Evolutionary conservation across 106 monocot species (phyloP).

Genomic region (Hemerocallis citrina): DNA sequence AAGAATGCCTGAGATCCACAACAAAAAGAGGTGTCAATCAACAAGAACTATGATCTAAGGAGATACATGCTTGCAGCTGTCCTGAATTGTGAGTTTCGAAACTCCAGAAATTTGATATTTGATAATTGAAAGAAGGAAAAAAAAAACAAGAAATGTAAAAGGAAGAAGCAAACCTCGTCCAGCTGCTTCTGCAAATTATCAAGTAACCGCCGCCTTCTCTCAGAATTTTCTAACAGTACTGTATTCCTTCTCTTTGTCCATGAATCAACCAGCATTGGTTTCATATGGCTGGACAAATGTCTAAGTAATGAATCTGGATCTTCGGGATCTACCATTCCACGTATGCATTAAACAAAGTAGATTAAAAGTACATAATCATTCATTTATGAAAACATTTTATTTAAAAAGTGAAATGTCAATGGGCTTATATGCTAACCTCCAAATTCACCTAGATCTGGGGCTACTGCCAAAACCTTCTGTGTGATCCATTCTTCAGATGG

Average conservation of each 20-base stretch:
- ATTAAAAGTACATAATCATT: not conserved
- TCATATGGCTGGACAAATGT: slow-evolving; percentile 59
- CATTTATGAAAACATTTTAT: not conserved
- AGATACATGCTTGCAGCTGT: not conserved
- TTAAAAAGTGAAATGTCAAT: not conserved
- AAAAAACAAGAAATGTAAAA: not conserved
- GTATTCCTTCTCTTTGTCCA: slow-evolving; percentile 65
- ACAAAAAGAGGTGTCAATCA: slow-evolving; percentile 51
- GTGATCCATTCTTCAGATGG: slow-evolving; percentile 78
- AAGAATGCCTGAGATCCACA: slow-evolving; percentile 49
- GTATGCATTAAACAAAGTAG: not conserved
- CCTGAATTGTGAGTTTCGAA: not conserved
- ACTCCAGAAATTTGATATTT: not conserved
- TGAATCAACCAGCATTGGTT: slow-evolving; percentile 64
- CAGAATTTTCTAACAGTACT: slow-evolving; percentile 63
- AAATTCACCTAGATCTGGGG: slow-evolving; percentile 71
- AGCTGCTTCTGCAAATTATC: slow-evolving; percentile 83
- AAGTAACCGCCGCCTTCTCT: slow-evolving; percentile 61
- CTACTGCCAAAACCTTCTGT: slow-evolving; percentile 46
- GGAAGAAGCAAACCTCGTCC: slow-evolving; percentile 62
- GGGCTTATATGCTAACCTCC: slow-evolving; percentile 44
- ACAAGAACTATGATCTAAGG: not conserved
- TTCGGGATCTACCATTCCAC: slow-evolving; percentile 35
- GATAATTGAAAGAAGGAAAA: not conserved
- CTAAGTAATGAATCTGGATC: slow-evolving; percentile 43